Evolutionary conservation across 768 basidiomycete species (phyloP), one percentile per base, ranked within the genome.

Genomic region (Trametes elegans): DNA sequence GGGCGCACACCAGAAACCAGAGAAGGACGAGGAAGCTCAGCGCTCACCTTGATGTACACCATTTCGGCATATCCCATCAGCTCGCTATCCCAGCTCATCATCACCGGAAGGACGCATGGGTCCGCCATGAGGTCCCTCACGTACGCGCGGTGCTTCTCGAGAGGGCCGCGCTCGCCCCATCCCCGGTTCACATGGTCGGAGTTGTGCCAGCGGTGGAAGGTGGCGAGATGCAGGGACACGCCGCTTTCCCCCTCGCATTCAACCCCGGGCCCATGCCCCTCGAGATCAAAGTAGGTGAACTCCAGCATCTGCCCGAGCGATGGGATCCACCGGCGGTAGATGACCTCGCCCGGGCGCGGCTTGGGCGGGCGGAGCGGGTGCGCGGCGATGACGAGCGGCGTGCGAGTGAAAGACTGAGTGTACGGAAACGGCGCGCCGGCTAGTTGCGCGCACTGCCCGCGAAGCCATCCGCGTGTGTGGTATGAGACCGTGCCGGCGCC

Each of bases 291-390:
- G 50, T 64, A 58, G 66, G 69, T 58, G 7, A 73, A 61, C 35
- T 63, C 62, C 42, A 73, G 53, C 53, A 58, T 49, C 65, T 68
- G 64, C 63, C 70, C 57, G 62, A 80, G 56, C 57, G 67, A 45
- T 54, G 70, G 68, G 40, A 64, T 65, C 58, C 63, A 73, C 21
- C 71, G 64, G 26, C 59, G 60, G 57, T 79, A 80, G n/a, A 80
- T 47, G 16, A 76, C 52, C 63, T 75, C 59, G 41, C 77, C 67
- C 18, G 71, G 63, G 32, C 45, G 42, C 1, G 79, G 79, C 50
- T 80, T 80, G 0, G 74, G 66, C 2, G 79, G 79, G 11, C 79
- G 73, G n/a, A 77, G 66, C n/a, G 79, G 79, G 60, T 80, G 79
- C 24, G 69, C 69, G n/a, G 79, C 59, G 58, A 79, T 73, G n/a